A percentile compares a stretch with the other conserved stretches of the same genome.
Evolutionary conservation across 2,329 filamentous ascomycete species (phyloP).

Genomic region (Hypoxylon sp.): DNA sequence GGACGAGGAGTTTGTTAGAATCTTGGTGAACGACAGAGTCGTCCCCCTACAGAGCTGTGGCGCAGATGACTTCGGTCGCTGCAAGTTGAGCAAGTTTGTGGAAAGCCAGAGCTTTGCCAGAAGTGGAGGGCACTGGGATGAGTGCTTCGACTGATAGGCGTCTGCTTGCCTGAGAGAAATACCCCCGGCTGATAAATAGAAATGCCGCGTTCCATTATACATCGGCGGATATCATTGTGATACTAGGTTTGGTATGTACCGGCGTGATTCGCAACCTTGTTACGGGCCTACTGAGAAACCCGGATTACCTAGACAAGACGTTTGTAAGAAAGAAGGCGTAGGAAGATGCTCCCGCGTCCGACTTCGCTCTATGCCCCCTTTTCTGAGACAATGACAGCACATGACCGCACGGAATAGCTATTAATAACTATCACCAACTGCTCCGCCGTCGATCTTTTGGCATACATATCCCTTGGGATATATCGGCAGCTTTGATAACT

Average conservation of each 20-base stretch:
- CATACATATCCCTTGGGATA: slow-evolving; percentile 7
- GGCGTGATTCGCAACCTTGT: slow-evolving; percentile 7
- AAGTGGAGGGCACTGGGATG: slow-evolving; percentile 74
- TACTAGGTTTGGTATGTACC: slow-evolving; percentile 19
- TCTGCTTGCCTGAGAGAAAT: not conserved
- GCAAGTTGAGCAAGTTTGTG: slow-evolving; percentile 74
- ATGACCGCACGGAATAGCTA: too few species aligned
- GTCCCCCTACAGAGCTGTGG: slow-evolving; percentile 74
- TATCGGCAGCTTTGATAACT: not conserved
- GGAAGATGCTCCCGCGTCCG: slow-evolving; percentile 9
- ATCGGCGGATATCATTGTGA: slow-evolving; percentile 6
- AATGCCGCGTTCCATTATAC: slow-evolving; percentile 1
- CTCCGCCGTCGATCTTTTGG: slow-evolving; percentile 6
- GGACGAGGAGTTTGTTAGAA: slow-evolving; percentile 74
- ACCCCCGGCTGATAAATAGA: slow-evolving; percentile 9
- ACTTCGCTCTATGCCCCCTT: not conserved
- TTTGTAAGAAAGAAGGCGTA: too few species aligned
- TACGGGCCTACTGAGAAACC: not conserved
- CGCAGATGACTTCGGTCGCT: slow-evolving; percentile 74
- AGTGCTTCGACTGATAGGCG: slow-evolving; percentile 61
- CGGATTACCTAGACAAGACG: not conserved
- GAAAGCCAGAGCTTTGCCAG: slow-evolving; percentile 77
- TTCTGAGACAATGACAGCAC: slow-evolving; percentile 8
- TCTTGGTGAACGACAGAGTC: slow-evolving; percentile 86
- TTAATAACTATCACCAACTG: slow-evolving; percentile 18